Conservation (phyloP, 2,329 filamentous ascomycete genomes). For the Blastomyces silverae region DNA sequence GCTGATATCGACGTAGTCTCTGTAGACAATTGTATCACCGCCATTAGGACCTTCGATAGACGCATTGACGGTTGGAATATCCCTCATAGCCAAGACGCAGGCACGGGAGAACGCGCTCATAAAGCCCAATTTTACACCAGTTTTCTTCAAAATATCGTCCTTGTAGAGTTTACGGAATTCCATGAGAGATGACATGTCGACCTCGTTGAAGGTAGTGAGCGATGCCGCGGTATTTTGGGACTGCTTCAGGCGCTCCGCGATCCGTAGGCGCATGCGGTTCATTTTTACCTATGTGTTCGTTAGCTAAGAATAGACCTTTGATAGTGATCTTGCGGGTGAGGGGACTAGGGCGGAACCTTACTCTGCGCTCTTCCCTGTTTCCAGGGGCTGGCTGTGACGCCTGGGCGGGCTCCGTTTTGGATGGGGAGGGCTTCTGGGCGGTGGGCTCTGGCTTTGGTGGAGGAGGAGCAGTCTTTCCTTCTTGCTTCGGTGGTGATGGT, state of each 20-base stretch:
- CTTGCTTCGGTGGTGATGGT: constrained; percentile 29
- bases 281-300: constrained; percentile 71
- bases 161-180: constrained; percentile 97
- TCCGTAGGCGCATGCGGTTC: constrained; percentile 98
- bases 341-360: constrained; percentile 39
- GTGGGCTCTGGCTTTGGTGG: constrained; percentile 29
- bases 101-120: constrained; percentile 97
- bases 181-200: constrained; percentile 97
- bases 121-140: constrained; percentile 96
- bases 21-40: constrained; percentile 95
- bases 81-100: constrained; percentile 83
- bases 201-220: constrained; percentile 97
- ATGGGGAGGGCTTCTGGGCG: constrained; percentile 18
- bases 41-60: constrained; percentile 94
- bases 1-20: constrained; percentile 96
- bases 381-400: constrained; percentile 47
- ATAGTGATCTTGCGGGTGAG: constrained; percentile 8
- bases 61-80: constrained; percentile 90
- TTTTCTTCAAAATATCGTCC: constrained; percentile 92
- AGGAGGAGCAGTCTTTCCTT: constrained; percentile 31
- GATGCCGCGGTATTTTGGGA: constrained; percentile 98
- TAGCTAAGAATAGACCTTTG: background rate
- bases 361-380: constrained; percentile 77
- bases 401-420: constrained; percentile 19
- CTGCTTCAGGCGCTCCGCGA: constrained; percentile 96